phyloP scores from a whole-genome alignment of 176 grass and related monocot species.

The Stipa capillata region DNA sequence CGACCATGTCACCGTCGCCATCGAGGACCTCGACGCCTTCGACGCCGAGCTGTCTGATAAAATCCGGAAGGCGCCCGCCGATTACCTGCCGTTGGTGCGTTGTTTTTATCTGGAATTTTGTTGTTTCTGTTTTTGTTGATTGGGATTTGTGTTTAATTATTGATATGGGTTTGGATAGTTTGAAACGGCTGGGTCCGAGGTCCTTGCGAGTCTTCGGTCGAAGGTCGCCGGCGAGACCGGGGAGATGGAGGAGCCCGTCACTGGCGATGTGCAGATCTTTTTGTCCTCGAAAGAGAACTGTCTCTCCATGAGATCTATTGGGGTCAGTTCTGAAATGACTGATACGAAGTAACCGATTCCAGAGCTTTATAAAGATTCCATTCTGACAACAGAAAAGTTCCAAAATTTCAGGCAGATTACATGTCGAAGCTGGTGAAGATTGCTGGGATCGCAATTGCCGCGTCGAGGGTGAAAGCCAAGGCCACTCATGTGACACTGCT shows the following conservation, averaged over 20 bases:
- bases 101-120: neutral
- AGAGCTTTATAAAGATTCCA: neutral
- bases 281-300: slow-evolving; percentile 82
- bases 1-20: slow-evolving; percentile 78
- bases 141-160: neutral
- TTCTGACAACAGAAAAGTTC: neutral
- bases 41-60: slow-evolving; percentile 84
- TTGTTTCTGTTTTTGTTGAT: neutral
- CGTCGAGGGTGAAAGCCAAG: slow-evolving; percentile 93
- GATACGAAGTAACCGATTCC: neutral
- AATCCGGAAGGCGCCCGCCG: slow-evolving; percentile 83
- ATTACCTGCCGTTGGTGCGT: slow-evolving; percentile 73
- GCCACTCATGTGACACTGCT: slow-evolving; percentile 87
- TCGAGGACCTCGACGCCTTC: slow-evolving; percentile 91
- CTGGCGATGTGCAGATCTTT: slow-evolving; percentile 85
- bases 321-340: slow-evolving; percentile 33
- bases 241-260: slow-evolving; percentile 86
- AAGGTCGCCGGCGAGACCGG: slow-evolving; percentile 87
- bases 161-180: slow-evolving; percentile 30
- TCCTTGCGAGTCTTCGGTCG: slow-evolving; percentile 61
- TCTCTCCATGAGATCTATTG: slow-evolving; percentile 77
- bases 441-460: slow-evolving; percentile 79
- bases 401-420: slow-evolving; percentile 49
- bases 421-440: slow-evolving; percentile 98
- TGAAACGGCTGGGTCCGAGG: slow-evolving; percentile 66